These are phyloP conservation scores for Lachancea waltii DNA, from an alignment of 805 yeast species.

Conservation along the genomic window DNA sequence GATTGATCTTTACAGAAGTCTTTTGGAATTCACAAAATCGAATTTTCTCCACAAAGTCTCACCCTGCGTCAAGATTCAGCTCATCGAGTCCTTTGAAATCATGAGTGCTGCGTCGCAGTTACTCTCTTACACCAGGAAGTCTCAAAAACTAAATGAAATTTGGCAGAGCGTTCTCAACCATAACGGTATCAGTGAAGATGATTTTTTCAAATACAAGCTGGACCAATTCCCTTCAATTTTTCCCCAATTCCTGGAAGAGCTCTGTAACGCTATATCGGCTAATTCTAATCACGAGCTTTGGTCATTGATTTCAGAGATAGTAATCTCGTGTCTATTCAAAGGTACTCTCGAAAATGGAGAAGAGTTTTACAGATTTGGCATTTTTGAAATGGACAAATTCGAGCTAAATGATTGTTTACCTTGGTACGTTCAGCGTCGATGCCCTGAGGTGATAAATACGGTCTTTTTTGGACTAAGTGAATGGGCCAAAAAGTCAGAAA, in stretches of 20 bases:
- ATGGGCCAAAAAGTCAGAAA: conserved; percentile 12
- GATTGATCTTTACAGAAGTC: conserved; percentile 36
- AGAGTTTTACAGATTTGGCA: conserved; percentile 29
- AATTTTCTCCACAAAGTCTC: conserved; percentile 40
- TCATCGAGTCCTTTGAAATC: conserved; percentile 39
- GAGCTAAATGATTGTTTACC: conserved; percentile 31
- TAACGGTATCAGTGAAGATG: conserved; percentile 12
- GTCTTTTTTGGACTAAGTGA: conserved; percentile 32
- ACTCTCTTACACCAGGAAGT: conserved; percentile 26
- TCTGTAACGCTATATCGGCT: conserved; percentile 9
- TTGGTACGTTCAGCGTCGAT: conserved; percentile 44
- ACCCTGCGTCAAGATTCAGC: conserved; percentile 34
- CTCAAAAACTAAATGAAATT: conserved; percentile 9
- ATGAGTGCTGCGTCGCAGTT: conserved; percentile 43
- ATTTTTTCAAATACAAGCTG: conserved; percentile 24
- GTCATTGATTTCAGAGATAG: conserved; percentile 17
- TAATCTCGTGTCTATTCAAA: conserved; percentile 25
- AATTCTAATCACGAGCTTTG: conserved; percentile 16
- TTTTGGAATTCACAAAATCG: conserved; percentile 39
- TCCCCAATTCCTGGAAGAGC: conserved; percentile 17
- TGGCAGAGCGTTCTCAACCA: conserved; percentile 13
- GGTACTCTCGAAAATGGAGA: conserved; percentile 38
- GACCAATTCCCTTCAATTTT: conserved; percentile 25
- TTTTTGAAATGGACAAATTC: conserved; percentile 30
- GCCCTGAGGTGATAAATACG: conserved; percentile 37